These are phyloP conservation scores for Paratrypanosoma confusum DNA, from an alignment of 208 protist genomes.

Conservation along the genomic window DNA sequence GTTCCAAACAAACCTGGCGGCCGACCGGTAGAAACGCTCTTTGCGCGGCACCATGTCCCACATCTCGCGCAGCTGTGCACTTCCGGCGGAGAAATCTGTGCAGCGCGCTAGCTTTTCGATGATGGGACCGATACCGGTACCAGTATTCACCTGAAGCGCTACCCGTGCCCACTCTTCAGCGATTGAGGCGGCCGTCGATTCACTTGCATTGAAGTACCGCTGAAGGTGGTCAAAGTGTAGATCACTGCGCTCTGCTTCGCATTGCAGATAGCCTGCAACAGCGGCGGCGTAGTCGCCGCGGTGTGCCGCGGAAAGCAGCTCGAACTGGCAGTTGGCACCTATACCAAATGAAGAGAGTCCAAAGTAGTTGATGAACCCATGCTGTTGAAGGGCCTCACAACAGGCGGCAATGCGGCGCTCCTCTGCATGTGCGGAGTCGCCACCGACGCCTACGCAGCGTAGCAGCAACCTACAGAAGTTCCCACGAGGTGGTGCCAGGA, in stretches of 20 bases:
- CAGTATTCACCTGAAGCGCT: conserved; percentile 14
- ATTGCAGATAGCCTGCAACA: conserved; percentile 41
- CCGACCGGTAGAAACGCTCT: conserved; percentile 14
- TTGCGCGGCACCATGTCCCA: conserved; percentile 20
- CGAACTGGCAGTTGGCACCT: conserved; percentile 41
- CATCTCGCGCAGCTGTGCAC: conserved; percentile 12
- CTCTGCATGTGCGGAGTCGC: no score
- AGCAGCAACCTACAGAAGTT: conserved; percentile 55
- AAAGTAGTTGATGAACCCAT: conserved; percentile 83
- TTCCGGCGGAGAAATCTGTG: background rate
- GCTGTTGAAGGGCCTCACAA: conserved; percentile 14
- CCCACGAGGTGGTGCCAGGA: conserved; percentile 9
- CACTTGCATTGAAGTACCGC: conserved; percentile 51
- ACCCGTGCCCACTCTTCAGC: conserved; percentile 34
- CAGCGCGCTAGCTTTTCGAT: conserved; percentile 20
- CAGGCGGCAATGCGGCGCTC: conserved; percentile 9
- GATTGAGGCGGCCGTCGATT: conserved; percentile 24
- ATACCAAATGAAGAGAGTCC: conserved; percentile 54
- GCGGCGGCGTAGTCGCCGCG: conserved; percentile 22
- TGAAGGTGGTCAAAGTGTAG: conserved; percentile 50
- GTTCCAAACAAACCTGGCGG: conserved; percentile 76
- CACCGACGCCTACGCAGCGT: conserved; percentile 41
- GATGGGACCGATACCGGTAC: conserved; percentile 4
- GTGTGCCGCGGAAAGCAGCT: conserved; percentile 31
- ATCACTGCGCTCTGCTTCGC: conserved; percentile 44